Base-by-base conservation (phyloP, 169 alveolate species). In the Eimeria necatrix region DNA sequence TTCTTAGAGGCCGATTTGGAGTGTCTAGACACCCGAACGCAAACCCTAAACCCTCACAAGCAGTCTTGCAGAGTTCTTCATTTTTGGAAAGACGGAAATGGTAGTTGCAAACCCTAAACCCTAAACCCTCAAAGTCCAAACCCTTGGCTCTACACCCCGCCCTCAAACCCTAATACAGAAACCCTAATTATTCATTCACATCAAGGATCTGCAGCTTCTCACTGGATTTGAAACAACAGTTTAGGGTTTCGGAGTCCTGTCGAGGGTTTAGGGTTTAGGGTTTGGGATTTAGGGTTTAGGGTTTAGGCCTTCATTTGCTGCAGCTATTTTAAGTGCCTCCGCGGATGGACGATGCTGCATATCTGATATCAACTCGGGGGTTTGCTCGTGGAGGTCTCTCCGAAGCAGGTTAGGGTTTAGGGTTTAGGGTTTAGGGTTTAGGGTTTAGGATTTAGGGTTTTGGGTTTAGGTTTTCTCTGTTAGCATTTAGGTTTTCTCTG, bases 331-430 rank as follows among this genome's bases (percentile, higher is more conserved):
- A n/a, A 51, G 52, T 0, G 91, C 76, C 7, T 51, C 91, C 18
- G 68, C 91, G 9, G 91, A 81, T 32, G 91, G 91, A 20, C 91
- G 91, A 0, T 81, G 91, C 91, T n/a, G 61, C 74, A 26, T 81
- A 20, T n/a, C 48, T 5, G 91, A 81, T 53, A 53, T 46, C 4
- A 74, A 81, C 49, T 51, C 53, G 71, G 91, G 76, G 52, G 41
- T 12, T 2, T 51, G 73, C 3, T 5, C 49, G 4, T 81, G 91
- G 91, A 22, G 91, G 24, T 51, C 49, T 53, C 74, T 22, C 10
- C 51, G 18, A 26, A 53, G 68, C 73, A 81, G 51, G 91, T 81
- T 26, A 53, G 91, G 68, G 24, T 74, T 14, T 74, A 74, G 48
- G 60, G 52, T 16, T 9, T 49, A 46, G 52, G 22, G 24, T 48